Percentiles rank a stretch among this genome's conserved stretches.
Evolutionary conservation across 192 early-diverging fungal species (phyloP).

Genomic region (Backusella mclennaniae): DNA sequence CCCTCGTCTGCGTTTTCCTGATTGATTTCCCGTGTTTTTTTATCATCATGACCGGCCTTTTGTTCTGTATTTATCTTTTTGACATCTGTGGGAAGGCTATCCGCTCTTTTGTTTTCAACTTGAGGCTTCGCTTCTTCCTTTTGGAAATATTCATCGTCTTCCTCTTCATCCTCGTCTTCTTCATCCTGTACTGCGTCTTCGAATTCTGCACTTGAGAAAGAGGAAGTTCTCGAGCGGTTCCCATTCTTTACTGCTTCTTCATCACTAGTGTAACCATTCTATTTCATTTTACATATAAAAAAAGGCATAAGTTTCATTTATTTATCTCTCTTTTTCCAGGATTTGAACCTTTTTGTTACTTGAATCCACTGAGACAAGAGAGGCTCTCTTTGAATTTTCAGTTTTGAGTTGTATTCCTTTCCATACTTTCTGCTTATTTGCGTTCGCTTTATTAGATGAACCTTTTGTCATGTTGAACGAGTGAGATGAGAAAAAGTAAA

Average conservation of each 20-base stretch:
- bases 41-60: not conserved
- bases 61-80: not conserved
- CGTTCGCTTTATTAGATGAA: not conserved
- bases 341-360: not conserved
- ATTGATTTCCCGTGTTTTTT: not conserved
- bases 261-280: not conserved
- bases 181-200: constrained; percentile 14
- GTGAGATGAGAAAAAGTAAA: not conserved
- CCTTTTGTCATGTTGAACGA: not conserved
- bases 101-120: not conserved
- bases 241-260: not conserved
- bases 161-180: constrained; percentile 5
- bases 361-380: not conserved
- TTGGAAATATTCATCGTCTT: constrained; percentile 19
- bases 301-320: not conserved
- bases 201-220: constrained; percentile 4
- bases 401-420: not conserved
- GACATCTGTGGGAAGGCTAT: not conserved
- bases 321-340: not conserved
- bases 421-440: not conserved
- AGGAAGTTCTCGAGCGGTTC: constrained; percentile 3
- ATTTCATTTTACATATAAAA: not conserved
- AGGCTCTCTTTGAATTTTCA: not conserved
- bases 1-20: not conserved
- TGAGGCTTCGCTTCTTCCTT: not conserved